Conservation (phyloP, 1,284 basidiomycete genomes). For the Pseudozyma pruni region DNA sequence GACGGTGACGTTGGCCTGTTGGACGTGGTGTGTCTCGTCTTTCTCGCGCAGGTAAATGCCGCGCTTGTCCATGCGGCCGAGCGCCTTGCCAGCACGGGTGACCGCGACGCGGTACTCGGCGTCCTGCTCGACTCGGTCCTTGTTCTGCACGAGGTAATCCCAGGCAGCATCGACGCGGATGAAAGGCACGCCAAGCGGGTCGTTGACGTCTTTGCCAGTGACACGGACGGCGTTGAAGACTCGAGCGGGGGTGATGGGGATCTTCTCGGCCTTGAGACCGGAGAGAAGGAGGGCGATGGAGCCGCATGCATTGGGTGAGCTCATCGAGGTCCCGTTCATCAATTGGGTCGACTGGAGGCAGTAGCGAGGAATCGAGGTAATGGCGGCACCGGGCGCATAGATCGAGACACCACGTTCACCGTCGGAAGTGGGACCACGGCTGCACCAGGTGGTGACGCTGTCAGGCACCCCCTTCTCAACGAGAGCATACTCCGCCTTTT, state of each 20-base stretch:
- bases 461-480: conserved; percentile 64
- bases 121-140: conserved; percentile 62
- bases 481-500: conserved; percentile 67
- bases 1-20: conserved; percentile 63
- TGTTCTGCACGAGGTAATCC: conserved; percentile 64
- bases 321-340: conserved; percentile 69
- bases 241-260: conserved; percentile 64
- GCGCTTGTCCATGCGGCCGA: conserved; percentile 53
- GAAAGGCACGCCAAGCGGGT: conserved; percentile 66
- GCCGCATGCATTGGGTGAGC: conserved; percentile 66
- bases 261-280: conserved; percentile 64
- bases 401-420: conserved; percentile 64
- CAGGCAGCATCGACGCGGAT: conserved; percentile 67
- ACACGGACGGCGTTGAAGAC: conserved; percentile 65
- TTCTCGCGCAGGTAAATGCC: conserved; percentile 68
- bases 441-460: conserved; percentile 68
- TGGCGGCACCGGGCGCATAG: conserved; percentile 68
- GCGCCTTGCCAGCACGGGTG: conserved; percentile 63
- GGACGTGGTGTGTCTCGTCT: conserved; percentile 57
- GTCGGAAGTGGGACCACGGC: conserved; percentile 66
- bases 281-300: conserved; percentile 65
- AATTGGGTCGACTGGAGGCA: conserved; percentile 66
- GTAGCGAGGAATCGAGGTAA: conserved; percentile 68
- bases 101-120: conserved; percentile 64
- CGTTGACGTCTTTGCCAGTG: conserved; percentile 66